A percentile compares a stretch with the other conserved stretches of the same genome.
phyloP scores from a whole-genome alignment of 306 rosid species.

The Vicia faba region DNA sequence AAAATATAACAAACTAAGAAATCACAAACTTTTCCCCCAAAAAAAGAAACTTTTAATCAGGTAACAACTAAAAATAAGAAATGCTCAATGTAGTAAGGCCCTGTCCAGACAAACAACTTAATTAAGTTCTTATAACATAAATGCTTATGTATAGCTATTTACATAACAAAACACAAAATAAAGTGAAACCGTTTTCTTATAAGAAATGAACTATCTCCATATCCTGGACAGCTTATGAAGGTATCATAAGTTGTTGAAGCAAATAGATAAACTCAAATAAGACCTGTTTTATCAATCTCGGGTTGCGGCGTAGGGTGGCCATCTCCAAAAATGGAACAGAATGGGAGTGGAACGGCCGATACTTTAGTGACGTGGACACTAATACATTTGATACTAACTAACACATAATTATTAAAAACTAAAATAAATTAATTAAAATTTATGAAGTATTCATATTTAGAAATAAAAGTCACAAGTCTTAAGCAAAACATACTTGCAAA shows the following conservation, averaged over 20 bases:
- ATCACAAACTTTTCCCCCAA: neutral
- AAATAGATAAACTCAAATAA: neutral
- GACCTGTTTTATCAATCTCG: neutral
- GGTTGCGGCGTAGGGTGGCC: too few relatives aligned
- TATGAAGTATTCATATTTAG: too few relatives aligned
- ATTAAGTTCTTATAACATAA: neutral
- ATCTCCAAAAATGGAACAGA: too few relatives aligned
- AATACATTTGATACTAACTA: too few relatives aligned
- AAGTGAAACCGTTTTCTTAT: neutral
- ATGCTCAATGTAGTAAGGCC: neutral
- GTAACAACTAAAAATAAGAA: neutral
- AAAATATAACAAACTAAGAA: conserved; percentile 32
- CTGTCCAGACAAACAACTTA: neutral
- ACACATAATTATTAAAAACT: too few relatives aligned
- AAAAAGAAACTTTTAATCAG: neutral
- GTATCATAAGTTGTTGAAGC: neutral
- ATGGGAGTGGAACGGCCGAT: too few relatives aligned
- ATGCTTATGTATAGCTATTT: neutral
- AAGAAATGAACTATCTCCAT: neutral
- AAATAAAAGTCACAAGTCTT: too few relatives aligned
- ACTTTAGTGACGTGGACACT: too few relatives aligned
- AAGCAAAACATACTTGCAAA: too few relatives aligned
- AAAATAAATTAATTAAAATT: too few relatives aligned
- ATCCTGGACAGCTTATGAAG: neutral
- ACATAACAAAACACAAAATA: neutral